Base-by-base conservation (phyloP, 2,329 filamentous ascomycete species). In the Penicillium nordicum region DNA sequence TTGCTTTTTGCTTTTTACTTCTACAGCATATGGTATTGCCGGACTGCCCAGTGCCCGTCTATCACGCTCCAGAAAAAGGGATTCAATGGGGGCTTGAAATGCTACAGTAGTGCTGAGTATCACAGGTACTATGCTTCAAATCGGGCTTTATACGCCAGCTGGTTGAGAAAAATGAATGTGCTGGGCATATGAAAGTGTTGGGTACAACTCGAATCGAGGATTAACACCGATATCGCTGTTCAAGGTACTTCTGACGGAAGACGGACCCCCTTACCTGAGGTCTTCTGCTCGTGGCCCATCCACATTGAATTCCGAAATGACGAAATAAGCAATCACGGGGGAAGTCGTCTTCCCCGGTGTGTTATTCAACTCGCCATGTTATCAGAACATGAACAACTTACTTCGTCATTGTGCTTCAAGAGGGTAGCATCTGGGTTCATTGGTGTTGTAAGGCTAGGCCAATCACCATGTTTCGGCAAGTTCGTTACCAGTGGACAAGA, bases 91-190 rank as follows among this genome's bases (percentile, higher is more conserved):
- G 16, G 4, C 1, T 32, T 37, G 14, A 48, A 23, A 53, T 53
- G 51, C 29, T 42, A 53, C 51, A 49, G 51, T 53, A 18, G 51
- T 34, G 42, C 25, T 27, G 27, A 32, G 25, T 41, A 29, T 32
- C 6, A 29, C 37, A 21, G 18, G 6, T 18, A 11, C 10, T 9
- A 50, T n/a, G 5, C 27, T n/a, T n/a, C 37, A 25, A 32, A 25
- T 30, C 18, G 6, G 18, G 14, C 27, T 50, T n/a, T 12, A 25
- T 23, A 36, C 12, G 12, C 36, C 36, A 42, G 18, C 27, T 50
- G 48, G 32, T 50, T 27, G 9, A 16, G 27, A 18, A 9, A 16
- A 41, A 30, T n/a, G 8, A 21, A 50, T 30, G 12, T 41, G 14
- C 14, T 7, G 14, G 12, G n/a, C 47, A 23, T 50, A 42, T 50